Evolutionary conservation across 1,284 basidiomycete genomes (phyloP), one percentile per base, ranked within the genome.

Genomic region (Fistulinella cinereoalba): DNA sequence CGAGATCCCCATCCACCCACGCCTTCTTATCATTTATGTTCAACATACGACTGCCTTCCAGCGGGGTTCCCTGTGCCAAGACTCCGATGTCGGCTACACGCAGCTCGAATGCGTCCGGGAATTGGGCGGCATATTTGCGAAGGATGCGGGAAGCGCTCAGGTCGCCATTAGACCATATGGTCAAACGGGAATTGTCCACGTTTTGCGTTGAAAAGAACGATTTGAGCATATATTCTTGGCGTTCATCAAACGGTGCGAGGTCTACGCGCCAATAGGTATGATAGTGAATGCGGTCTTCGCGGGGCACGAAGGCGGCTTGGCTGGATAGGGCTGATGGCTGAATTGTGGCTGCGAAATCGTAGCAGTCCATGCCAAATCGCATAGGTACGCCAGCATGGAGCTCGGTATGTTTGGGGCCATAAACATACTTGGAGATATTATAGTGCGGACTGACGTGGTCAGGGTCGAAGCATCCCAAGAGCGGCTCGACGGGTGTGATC

Each of bases 251-350:
- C 1, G 83, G 73, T 1, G 82, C 80, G 29, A 97, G 80, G 69
- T 97, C 93, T 46, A 78, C 78, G 15, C 92, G 77, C 92, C 93
- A 96, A 64, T 95, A 96, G 2, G 90, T 85, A 67, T 97, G 93
- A 62, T 81, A 93, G 42, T 81, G 76, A 8, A 78, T 76, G 21
- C 77, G 72, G 45, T 79, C 71, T 36, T 77, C 71, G 11, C 66
- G 55, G 3, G 61, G 53, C 15, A 57, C 23, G 15, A 43, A 47
- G 52, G 38, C 27, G 37, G 24, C 6, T 19, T 41, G 45, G 46
- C 49, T 6, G 41, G 44, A 29, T 43, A 38, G 23, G 13, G 13
- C 31, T n/a, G 43, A 47, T 32, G 47, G 56, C 43, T 57, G 77
- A 74, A 95, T 77, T 6, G 89, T 91, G 10, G 83, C 83, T 3